Conservation (phyloP, 2,329 filamentous ascomycete species). For the Cladosporium sp. region DNA sequence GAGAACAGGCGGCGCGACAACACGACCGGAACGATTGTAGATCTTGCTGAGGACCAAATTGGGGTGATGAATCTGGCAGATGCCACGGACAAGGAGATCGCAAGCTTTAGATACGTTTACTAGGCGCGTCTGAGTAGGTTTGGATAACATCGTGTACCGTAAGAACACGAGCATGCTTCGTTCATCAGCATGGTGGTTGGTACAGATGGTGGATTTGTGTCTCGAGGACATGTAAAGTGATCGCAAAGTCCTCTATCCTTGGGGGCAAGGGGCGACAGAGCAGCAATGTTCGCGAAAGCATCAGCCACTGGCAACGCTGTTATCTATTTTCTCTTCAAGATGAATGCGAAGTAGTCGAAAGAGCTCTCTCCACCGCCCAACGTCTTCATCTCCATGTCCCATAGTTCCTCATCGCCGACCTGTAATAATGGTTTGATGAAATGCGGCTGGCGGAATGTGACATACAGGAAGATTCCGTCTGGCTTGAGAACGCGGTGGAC, state of each 20-base stretch:
- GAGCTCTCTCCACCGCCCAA: slow-evolving; percentile 41
- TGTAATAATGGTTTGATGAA: slow-evolving; percentile 54
- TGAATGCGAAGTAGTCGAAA: slow-evolving; percentile 54
- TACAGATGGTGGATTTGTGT: background rate
- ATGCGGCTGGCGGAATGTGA: slow-evolving; percentile 56
- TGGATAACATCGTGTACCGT: background rate
- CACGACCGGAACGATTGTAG: background rate
- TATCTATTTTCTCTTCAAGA: slow-evolving; percentile 38
- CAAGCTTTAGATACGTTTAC: background rate
- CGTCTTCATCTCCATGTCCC: slow-evolving; percentile 48
- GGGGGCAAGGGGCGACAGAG: background rate
- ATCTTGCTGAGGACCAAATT: background rate
- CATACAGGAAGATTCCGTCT: slow-evolving; percentile 34
- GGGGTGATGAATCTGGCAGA: background rate
- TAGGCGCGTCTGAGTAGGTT: background rate
- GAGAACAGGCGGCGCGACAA: background rate
- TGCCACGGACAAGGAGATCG: background rate
- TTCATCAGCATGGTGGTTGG: background rate
- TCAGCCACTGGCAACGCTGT: background rate
- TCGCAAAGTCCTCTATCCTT: background rate
- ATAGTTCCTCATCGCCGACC: slow-evolving; percentile 39
- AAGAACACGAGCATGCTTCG: background rate
- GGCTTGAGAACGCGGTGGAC: slow-evolving; percentile 33
- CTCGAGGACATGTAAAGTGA: background rate
- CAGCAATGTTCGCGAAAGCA: background rate